Base-by-base conservation (phyloP, 495 filamentous ascomycete species). In the Penicillium fimorum region DNA sequence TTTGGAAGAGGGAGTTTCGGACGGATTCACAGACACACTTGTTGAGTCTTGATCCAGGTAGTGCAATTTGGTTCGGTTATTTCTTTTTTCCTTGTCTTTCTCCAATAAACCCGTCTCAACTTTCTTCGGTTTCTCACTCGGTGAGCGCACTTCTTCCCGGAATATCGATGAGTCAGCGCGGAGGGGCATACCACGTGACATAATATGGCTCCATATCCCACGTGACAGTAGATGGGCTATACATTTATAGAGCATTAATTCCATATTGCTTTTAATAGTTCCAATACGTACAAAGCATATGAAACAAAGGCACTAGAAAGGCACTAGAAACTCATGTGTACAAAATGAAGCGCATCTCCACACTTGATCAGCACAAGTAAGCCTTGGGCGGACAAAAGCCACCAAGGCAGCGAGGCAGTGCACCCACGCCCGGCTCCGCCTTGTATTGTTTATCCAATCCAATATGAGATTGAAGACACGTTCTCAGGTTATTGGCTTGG, bases 71-170 rank as follows among this genome's bases (percentile, higher is more conserved):
- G 45, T 49, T 37, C 8, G 18, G 12, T 32, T 33, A 2, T 43
- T 32, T 29, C 17, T 1, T 56, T 25, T 24, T 22, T n/a, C 33
- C 35, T 27, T 52, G 24, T 40, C 42, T 29, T 33, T 53, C 37
- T 62, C 51, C 27, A 47, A 55, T 29, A 33, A 30, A 38, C 18
- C 17, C 40, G 33, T 40, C 45, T 35, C 30, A 48, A 48, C 45
- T 47, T 47, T 47, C 45, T 58, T 58, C 25, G 48, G 25, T 27
- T 57, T 51, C 15, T 42, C 32, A 29, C 20, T 30, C 50, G 50
- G 50, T 43, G 38, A 52, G 27, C n/a, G 50, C 49, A 47, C 24
- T 45, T 45, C 47, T 35, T 50, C 22, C 37, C 22, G 35, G 35
- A 50, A 18, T 17, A 2, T 38, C 8, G 49, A 51, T 52, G 38